These are phyloP conservation scores for Tetracladium setigerum DNA, from an alignment of 495 filamentous ascomycete species.

Conservation along the genomic window DNA sequence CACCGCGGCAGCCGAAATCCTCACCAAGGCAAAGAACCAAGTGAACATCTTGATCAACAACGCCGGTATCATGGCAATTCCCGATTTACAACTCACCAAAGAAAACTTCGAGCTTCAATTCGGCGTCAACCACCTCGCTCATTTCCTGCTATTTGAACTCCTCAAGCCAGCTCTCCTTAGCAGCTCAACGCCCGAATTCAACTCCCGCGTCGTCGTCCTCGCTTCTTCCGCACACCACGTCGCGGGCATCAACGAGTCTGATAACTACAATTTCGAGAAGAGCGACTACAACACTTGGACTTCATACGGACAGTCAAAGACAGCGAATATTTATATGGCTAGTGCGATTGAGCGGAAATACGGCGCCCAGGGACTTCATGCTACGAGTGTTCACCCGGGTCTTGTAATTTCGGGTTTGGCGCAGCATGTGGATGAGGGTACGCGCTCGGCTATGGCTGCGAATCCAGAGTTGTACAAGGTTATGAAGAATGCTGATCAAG, in stretches of 20 bases:
- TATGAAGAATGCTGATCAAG: constrained; percentile 28
- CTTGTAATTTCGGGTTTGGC: constrained; percentile 21
- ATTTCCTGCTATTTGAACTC: constrained; percentile 55
- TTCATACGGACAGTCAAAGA: constrained; percentile 43
- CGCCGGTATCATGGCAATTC: constrained; percentile 48
- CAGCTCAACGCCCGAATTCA: constrained; percentile 32
- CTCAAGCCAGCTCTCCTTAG: constrained; percentile 51
- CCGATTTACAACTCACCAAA: constrained; percentile 30
- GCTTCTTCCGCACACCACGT: constrained; percentile 33
- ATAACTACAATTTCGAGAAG: constrained; percentile 37
- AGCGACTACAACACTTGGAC: constrained; percentile 23
- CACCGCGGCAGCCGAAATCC: constrained; percentile 18
- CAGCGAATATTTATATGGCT: constrained; percentile 41
- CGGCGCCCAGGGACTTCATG: constrained; percentile 29
- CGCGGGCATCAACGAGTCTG: constrained; percentile 25
- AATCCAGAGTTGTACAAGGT: neutral
- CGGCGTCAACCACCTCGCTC: constrained; percentile 63
- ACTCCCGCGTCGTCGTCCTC: constrained; percentile 30
- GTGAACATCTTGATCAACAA: constrained; percentile 53
- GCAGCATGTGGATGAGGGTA: constrained; percentile 13
- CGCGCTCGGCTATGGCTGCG: too few relatives aligned
- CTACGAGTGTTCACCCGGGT: constrained; percentile 33
- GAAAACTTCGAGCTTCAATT: constrained; percentile 65
- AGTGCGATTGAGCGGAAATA: constrained; percentile 37
- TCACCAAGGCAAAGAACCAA: constrained; percentile 14